A percentile compares a stretch with the other conserved stretches of the same genome.
These are phyloP conservation scores for Penicillium crustosum DNA, from an alignment of 2,329 filamentous ascomycete species.

Conservation along the genomic window DNA sequence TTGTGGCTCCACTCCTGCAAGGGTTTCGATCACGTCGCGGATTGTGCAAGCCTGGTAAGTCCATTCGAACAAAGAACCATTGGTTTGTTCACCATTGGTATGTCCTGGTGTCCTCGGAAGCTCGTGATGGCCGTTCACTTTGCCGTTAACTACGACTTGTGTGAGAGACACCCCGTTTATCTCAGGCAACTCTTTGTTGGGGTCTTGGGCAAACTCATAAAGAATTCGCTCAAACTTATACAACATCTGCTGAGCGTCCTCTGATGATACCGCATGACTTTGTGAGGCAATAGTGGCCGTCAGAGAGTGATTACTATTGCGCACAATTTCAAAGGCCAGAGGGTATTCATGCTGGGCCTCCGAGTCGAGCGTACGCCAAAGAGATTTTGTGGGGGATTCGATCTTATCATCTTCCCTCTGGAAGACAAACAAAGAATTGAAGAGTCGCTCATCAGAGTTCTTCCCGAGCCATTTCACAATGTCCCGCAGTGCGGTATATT, in stretches of 20 bases:
- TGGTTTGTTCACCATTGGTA: not conserved
- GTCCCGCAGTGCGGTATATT: constrained; percentile 74
- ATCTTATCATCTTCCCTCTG: constrained; percentile 52
- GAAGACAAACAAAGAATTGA: constrained; percentile 82
- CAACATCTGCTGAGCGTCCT: constrained; percentile 43
- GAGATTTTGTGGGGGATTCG: constrained; percentile 25
- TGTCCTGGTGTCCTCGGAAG: not conserved
- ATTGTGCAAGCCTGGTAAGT: constrained; percentile 54
- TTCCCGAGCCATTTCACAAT: constrained; percentile 75
- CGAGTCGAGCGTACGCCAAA: constrained; percentile 59
- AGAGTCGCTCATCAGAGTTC: constrained; percentile 59
- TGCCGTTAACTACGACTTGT: constrained; percentile 1
- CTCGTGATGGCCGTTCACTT: not conserved
- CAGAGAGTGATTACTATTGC: constrained; percentile 51
- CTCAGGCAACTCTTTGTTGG: constrained; percentile 21
- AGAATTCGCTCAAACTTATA: constrained; percentile 45
- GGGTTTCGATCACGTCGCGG: constrained; percentile 60
- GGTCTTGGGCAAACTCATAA: constrained; percentile 35
- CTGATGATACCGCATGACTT: constrained; percentile 40
- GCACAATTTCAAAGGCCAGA: constrained; percentile 71
- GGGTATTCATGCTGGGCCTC: constrained; percentile 65
- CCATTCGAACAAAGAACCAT: constrained; percentile 56
- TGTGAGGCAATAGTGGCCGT: constrained; percentile 62
- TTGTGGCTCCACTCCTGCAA: constrained; percentile 56
- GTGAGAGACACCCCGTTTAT: constrained; percentile 10